phyloP scores from a whole-genome alignment of 441 rosid species.

The Codiaeum variegatum region DNA sequence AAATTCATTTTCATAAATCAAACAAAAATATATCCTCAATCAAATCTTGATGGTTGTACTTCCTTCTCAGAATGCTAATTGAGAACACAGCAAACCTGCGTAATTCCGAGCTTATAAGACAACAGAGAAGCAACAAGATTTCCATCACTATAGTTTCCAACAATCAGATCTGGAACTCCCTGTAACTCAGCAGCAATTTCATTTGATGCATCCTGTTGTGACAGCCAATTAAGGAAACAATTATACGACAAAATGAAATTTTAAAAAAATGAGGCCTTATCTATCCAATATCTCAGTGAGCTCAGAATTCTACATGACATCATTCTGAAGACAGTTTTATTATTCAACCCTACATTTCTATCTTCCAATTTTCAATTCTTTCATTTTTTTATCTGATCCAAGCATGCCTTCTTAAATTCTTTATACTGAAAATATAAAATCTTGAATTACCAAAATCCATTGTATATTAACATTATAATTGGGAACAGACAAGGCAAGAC shows the following conservation, averaged over 20 bases:
- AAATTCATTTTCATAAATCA: slow-evolving; percentile 14
- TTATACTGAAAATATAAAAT: not conserved
- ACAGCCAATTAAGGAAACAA: slow-evolving; percentile 10
- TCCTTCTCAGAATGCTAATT: not conserved
- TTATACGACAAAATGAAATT: not conserved
- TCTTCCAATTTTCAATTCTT: not conserved
- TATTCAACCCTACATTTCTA: not conserved
- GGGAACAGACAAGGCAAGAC: not conserved
- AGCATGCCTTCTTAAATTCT: not conserved
- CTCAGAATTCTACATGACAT: not conserved
- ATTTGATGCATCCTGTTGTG: slow-evolving; percentile 54
- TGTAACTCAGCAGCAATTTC: slow-evolving; percentile 60
- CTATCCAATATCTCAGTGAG: too few species aligned
- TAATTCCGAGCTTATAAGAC: slow-evolving; percentile 54
- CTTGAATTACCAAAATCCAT: not conserved
- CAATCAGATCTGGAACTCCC: slow-evolving; percentile 54
- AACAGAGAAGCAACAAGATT: slow-evolving; percentile 65
- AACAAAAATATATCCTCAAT: not conserved
- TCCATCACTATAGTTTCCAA: slow-evolving; percentile 75
- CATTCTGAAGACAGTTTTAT: not conserved
- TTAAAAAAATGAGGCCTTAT: not conserved
- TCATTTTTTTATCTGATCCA: not conserved
- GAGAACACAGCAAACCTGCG: slow-evolving; percentile 36
- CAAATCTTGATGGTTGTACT: not conserved
- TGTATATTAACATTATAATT: not conserved